These are phyloP conservation scores for Aspergillus versicolor DNA, from an alignment of 2,329 filamentous ascomycete genomes.

Conservation along the genomic window DNA sequence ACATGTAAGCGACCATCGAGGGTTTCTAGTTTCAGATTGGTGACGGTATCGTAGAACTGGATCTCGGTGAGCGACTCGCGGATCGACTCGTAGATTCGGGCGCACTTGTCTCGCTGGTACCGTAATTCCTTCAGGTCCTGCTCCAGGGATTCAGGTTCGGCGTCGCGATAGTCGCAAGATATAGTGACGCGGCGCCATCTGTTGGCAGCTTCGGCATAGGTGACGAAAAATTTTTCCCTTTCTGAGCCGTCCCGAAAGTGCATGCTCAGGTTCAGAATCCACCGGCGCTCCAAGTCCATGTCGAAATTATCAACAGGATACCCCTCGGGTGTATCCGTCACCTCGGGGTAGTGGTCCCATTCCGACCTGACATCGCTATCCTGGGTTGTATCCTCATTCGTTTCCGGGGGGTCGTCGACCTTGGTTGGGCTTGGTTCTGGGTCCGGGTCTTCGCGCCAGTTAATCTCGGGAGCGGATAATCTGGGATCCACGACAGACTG, in stretches of 20 bases:
- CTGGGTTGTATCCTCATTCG: slow-evolving; percentile 31
- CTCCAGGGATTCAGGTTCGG: slow-evolving; percentile 79
- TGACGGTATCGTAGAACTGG: slow-evolving; percentile 93
- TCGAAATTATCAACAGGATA: slow-evolving; percentile 53
- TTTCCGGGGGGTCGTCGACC: slow-evolving; percentile 31
- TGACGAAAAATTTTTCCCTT: slow-evolving; percentile 97
- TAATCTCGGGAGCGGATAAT: slow-evolving; percentile 43
- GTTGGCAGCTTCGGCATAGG: slow-evolving; percentile 77
- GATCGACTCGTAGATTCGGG: slow-evolving; percentile 91
- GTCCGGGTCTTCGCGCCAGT: slow-evolving; percentile 34
- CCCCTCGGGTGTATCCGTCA: slow-evolving; percentile 26
- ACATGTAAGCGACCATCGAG: slow-evolving; percentile 85
- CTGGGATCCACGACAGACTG: slow-evolving; percentile 37
- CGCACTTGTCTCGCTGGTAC: slow-evolving; percentile 88
- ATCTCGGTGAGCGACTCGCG: slow-evolving; percentile 90
- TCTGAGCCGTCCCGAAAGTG: slow-evolving; percentile 91
- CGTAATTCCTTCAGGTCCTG: slow-evolving; percentile 73
- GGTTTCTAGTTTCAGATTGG: slow-evolving; percentile 91
- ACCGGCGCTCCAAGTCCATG: slow-evolving; percentile 79
- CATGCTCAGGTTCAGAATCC: slow-evolving; percentile 98
- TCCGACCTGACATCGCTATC: slow-evolving; percentile 26
- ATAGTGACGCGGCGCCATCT: slow-evolving; percentile 87
- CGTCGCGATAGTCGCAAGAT: slow-evolving; percentile 85
- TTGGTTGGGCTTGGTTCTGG: slow-evolving; percentile 22
- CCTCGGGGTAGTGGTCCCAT: slow-evolving; percentile 29